Base-by-base conservation (phyloP, 2,329 filamentous ascomycete species). In the Aureobasidium namibiae region DNA sequence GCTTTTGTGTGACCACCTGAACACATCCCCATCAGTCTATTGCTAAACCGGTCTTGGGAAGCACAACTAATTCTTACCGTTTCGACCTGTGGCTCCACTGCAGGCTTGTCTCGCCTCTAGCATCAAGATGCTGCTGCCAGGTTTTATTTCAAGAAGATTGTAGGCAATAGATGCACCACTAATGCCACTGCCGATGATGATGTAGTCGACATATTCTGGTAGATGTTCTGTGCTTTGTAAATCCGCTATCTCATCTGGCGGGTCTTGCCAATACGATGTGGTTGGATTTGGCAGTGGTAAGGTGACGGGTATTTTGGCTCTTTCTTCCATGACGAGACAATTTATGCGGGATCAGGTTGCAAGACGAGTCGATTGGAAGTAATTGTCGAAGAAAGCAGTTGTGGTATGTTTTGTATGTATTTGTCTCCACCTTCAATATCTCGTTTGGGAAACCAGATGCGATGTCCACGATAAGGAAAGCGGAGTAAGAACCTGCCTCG, bases 1-100 rank as follows among this genome's bases (percentile, higher is more conserved):
- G 75, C 73, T 67, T 80, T 80, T 5, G 77, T 80, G 59, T 80
- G 77, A 1, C 76, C 76, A 21, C 77, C 70, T 39, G 14, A 9
- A n/a, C n/a, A n/a, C 21, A 26, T 29, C 11, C 29, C 1, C 29
- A 29, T 39, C 21, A 53, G 36, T 34, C 11, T 6, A 6, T 7
- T 10, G 2, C 42, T 11, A 11, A 39, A 18, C n/a, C 23, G 14
- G 9, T 8, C 4, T 33, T 6, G n/a, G n/a, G n/a, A n/a, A 9
- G 11, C n/a, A 2, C 4, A 2, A 3, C 1, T n/a, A 4, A 10
- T 21, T 34, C 16, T 46, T 50, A 60, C 63, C 74, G 54, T 76
- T 76, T 1, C 74, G 67, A 3, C 73, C 74, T n/a, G 74, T 75
- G 0, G 74, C 74, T 2, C 74, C 73, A 18, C 68, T 68, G 61